Evolutionary conservation across 495 filamentous ascomycete species (phyloP).

Genomic region (Aspergillus nanangensis): DNA sequence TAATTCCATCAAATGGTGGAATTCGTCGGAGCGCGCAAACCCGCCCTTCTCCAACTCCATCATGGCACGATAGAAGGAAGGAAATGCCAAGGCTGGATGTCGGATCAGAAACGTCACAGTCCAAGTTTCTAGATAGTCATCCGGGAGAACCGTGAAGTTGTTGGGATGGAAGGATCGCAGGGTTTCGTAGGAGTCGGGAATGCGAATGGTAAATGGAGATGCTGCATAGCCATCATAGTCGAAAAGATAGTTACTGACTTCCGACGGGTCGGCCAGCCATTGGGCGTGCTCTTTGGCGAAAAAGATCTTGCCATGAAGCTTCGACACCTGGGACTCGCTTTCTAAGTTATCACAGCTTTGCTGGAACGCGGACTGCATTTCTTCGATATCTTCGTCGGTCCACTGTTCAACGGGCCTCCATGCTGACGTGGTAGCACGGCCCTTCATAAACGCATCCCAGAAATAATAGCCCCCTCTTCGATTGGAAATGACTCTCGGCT

Average conservation of each 20-base stretch:
- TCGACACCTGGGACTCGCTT: slow-evolving; percentile 12
- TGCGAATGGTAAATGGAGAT: background rate
- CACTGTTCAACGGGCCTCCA: slow-evolving; percentile 14
- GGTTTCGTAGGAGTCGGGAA: slow-evolving; percentile 1
- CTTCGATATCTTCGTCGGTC: slow-evolving; percentile 11
- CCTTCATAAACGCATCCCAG: slow-evolving; percentile 13
- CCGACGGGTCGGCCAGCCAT: slow-evolving; percentile 8
- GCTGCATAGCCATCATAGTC: background rate
- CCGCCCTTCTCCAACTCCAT: slow-evolving; percentile 8
- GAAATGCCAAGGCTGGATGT: slow-evolving; percentile 31
- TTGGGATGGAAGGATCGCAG: slow-evolving; percentile 9
- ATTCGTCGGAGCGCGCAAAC: background rate
- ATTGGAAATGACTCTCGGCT: slow-evolving; percentile 23
- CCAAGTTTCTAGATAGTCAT: slow-evolving; percentile 25
- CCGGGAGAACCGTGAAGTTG: slow-evolving; percentile 29
- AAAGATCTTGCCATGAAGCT: slow-evolving; percentile 16
- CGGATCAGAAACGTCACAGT: slow-evolving; percentile 32
- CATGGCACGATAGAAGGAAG: slow-evolving; percentile 23
- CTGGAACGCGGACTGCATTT: slow-evolving; percentile 11
- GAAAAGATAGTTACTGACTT: background rate
- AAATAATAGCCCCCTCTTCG: slow-evolving; percentile 39
- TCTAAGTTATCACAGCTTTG: slow-evolving; percentile 18
- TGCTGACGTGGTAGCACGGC: background rate
- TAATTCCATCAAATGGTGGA: slow-evolving; percentile 6
- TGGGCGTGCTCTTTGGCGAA: slow-evolving; percentile 34